Evolutionary conservation across 768 basidiomycete genomes (phyloP), one percentile per base, ranked within the genome.

Genomic region (Clitopilus hobsonii): DNA sequence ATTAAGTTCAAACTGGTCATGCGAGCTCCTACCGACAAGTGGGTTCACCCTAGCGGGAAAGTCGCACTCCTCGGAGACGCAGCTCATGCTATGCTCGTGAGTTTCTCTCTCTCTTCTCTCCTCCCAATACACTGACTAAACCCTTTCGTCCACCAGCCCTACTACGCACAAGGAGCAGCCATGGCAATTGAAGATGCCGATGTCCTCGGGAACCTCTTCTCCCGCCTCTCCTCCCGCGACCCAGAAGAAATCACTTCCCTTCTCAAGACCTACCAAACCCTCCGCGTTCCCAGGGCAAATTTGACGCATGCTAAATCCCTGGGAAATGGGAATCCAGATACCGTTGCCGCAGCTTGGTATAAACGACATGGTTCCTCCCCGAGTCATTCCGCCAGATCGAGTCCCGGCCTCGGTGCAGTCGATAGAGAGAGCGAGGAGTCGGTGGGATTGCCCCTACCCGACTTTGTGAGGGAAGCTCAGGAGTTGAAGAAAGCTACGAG

Each of bases 151-250:
- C 53, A 38, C 25, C 55, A 85, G 84, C 82, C 82, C 14, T 74
- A 76, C 27, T 78, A 76, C 1, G 72, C 76, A 24, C 80, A 86
- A 63, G 73, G 73, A 20, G 72, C 78, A 1, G 76, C 76, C 8
- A 70, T 85, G 53, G 74, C 73, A n/a, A 69, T 86, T 20, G 86
- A 88, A 67, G 86, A 87, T 58, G 83, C 84, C 0, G 80, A 82
- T 53, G 77, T 80, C 3, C 66, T 86, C n/a, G 83, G 78, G 20
- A 76, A 71, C 48, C 74, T 86, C 18, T 85, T 87, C 62, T 75
- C 80, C 16, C 75, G 77, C 50, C 70, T 86, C 3, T 69, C 71
- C 41, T 61, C 68, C 30, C 65, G 66, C 48, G 71, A 75, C 3
- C 79, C n/a, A n/a, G n/a, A n/a, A n/a, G 81, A 86, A 59, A 69